Evolutionary conservation across 192 early-diverging fungal genomes (phyloP), one percentile per base, ranked within the genome.

Genomic region (Coemansia sp.): DNA sequence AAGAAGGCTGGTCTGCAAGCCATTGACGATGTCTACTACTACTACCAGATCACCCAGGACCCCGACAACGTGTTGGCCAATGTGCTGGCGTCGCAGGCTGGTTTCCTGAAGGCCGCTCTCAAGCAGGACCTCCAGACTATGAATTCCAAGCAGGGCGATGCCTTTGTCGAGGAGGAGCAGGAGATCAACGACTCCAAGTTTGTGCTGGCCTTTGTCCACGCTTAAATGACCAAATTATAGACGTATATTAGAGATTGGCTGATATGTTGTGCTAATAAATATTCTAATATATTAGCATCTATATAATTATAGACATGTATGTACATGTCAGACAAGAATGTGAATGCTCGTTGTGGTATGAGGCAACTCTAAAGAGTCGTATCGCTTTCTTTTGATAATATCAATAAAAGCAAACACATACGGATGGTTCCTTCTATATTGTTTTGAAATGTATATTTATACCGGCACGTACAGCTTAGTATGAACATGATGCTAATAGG

Each of bases 1-100:
- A 99, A 99, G 80, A 93, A 99, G 89, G 93, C 90, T 6, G 83
- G 81, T 15, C 78, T 98, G 55, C 81, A 85, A 58, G 84, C 93
- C 0, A 91, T 87, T 19, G 96, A 99, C 70, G 83, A 90, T 34
- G 84, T 99, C 45, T 53, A 69, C 30, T 93, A 91, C 82, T 90
- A 87, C 72, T 88, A 84, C 65, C 69, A 87, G 54, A 78, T 95
- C 46, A 80, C 68, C 3, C 75, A 82, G 48, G 93, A 96, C 67
- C 50, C 80, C 40, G 70, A 81, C 50, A 75, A 81, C 51, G 75
- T 78, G 27, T 56, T 99, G 48, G 81, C 81, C 53, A 81, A 67
- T 42, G 85, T 89, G 19, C 72, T 99, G 47, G 61, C 76, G 43
- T 55, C 62, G 0, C 93, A 96, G 65, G 75, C 78, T 24, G 90